Conservation (phyloP, 2,329 filamentous ascomycete genomes). For the Trichophyton schoenleinii region DNA sequence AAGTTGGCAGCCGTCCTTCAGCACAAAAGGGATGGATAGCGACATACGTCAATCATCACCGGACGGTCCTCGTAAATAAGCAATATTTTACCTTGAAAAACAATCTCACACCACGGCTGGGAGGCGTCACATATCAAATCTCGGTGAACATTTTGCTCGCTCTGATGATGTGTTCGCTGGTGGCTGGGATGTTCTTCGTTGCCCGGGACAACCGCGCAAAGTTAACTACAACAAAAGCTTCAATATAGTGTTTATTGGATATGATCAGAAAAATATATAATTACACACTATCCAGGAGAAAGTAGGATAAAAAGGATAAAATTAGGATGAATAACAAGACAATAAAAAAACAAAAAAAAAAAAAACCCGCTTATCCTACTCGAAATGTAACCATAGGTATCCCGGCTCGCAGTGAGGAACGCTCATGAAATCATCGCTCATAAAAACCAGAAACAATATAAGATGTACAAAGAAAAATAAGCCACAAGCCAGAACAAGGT, state of each 20-base stretch:
- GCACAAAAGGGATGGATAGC: not conserved
- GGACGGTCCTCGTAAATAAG: not conserved
- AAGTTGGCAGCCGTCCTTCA: not conserved
- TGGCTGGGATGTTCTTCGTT: not conserved
- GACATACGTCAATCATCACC: not conserved
- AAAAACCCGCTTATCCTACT: not conserved
- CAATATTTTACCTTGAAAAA: not conserved
- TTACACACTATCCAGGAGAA: not conserved
- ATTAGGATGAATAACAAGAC: not conserved
- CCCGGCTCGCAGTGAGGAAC: not conserved
- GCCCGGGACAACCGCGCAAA: slow-evolving; percentile 7
- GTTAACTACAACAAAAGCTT: not conserved
- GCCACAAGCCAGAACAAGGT: not conserved
- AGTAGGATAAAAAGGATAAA: not conserved
- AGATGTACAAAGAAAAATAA: not conserved
- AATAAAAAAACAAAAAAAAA: no score
- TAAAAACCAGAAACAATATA: not conserved
- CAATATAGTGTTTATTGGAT: not conserved
- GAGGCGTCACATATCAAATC: not conserved
- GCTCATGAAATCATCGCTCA: slow-evolving; percentile 2
- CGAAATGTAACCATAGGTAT: not conserved
- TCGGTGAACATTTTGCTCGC: not conserved
- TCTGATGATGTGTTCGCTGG: not conserved
- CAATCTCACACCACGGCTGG: not conserved
- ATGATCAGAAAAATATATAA: not conserved